Evolutionary conservation across 2,329 filamentous ascomycete species (phyloP), one percentile per base, ranked within the genome.

Genomic region (Leptodontidium sp.): DNA sequence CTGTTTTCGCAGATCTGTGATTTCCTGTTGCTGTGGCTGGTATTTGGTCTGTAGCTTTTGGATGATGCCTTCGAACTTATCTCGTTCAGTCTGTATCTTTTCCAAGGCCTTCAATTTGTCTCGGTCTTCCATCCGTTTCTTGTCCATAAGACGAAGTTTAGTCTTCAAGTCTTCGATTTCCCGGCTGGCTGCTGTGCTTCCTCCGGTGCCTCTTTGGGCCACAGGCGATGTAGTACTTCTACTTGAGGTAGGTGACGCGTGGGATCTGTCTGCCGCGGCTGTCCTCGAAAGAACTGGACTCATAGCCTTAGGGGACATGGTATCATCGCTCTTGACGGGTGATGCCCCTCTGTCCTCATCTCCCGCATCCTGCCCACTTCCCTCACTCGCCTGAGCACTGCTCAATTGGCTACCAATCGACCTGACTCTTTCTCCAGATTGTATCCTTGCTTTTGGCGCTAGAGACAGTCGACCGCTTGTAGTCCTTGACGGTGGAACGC

Each of bases 21-120:
- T 89, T 76, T 98, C 95, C 74, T 92, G 88, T 72, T 94, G 91
- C 67, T 95, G 91, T 0, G 92, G 89, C 76, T 97, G 93, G 72
- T 93, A 94, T 80, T 98, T 98, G 49, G 89, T 85, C 78, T 98
- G 93, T 58, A 99, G 83, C 76, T 97, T 98, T 77, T 97, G 92
- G 61, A 98, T 94, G 72, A 98, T 93, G 5, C 81, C 85, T 78
- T 97, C 92, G 71, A 92, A 94, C 72, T 91, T 91, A 76, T 95
- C 92, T 35, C 89, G 86, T 75, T 97, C 93, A 21, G 87, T 85
- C 77, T 94, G 90, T 17, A 94, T 81, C 72, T 91, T 89, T 67
- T 97, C 92, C 59, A 97, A 80, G 14, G 86, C 87, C 77, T 95
- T 94, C 63, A 97, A 80, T 77, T 93, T 93, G 74, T 98, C 94